Percentiles rank a stretch among this genome's conserved stretches.
These are phyloP conservation scores for Gnetum montanum DNA, from an alignment of 75 land plant species.

Conservation along the genomic window DNA sequence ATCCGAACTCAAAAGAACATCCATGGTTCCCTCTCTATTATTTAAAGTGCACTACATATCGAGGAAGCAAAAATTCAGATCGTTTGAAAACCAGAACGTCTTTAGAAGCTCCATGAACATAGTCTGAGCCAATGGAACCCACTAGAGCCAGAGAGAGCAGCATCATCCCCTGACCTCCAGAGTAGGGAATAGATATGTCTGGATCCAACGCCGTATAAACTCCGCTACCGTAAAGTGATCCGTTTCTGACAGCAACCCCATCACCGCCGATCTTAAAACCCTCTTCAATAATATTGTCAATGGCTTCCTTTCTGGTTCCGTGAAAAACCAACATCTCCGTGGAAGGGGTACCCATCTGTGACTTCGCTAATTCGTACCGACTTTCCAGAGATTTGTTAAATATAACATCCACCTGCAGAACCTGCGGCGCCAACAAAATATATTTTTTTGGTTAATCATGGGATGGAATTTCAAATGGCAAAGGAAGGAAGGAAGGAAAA, in stretches of 20 bases:
- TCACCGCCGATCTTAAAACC: conserved; percentile 22
- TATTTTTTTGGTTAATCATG: too few species aligned
- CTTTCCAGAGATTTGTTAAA: conserved; percentile 4
- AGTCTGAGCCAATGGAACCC: conserved; percentile 1
- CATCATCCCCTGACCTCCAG: conserved; percentile 6
- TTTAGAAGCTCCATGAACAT: neutral
- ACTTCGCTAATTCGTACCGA: neutral
- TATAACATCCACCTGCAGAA: conserved; percentile 12
- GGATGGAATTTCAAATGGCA: neutral
- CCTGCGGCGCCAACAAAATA: conserved; percentile 8
- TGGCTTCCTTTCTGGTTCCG: conserved; percentile 9
- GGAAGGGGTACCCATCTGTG: too few species aligned
- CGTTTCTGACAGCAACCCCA: conserved; percentile 11
- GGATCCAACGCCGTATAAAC: conserved; percentile 22
- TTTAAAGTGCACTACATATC: too few species aligned
- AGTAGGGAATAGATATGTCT: conserved; percentile 13
- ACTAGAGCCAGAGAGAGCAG: conserved; percentile 11
- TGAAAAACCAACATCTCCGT: conserved; percentile 15
- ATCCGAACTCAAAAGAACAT: too few species aligned
- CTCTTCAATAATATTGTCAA: conserved; percentile 14
- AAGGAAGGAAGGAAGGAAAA: neutral
- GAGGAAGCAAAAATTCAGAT: too few species aligned
- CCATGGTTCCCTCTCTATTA: too few species aligned
- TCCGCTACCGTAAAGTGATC: conserved; percentile 12
- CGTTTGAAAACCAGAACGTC: too few species aligned